These are phyloP conservation scores for Teratosphaeriaceae sp. DNA, from an alignment of 2,329 filamentous ascomycete genomes.

Conservation along the genomic window DNA sequence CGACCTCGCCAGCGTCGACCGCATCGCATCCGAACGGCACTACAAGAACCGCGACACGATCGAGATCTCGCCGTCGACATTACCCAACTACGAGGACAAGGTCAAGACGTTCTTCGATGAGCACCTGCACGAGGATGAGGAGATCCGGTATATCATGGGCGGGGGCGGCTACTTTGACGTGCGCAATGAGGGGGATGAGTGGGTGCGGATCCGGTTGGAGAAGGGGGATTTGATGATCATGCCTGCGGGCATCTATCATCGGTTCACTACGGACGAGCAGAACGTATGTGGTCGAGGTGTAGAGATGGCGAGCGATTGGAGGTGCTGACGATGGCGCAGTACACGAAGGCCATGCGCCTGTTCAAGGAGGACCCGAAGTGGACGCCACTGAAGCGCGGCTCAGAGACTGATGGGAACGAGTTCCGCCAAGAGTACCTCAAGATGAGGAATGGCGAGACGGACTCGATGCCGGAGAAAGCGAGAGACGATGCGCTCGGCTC, in stretches of 20 bases:
- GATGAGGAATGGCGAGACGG: constrained; percentile 11
- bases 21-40: constrained; percentile 63
- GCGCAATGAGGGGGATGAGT: constrained; percentile 70
- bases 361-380: constrained; percentile 99
- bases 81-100: constrained; percentile 87
- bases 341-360: constrained; percentile 88
- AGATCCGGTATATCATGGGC: constrained; percentile 89
- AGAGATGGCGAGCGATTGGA: not conserved
- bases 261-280: constrained; percentile 87
- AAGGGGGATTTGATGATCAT: constrained; percentile 90
- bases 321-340: constrained; percentile 48
- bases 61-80: constrained; percentile 74
- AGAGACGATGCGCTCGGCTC: constrained; percentile 8
- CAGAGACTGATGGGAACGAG: constrained; percentile 70
- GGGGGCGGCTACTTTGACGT: constrained; percentile 94
- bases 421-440: constrained; percentile 72
- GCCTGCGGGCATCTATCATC: constrained; percentile 92
- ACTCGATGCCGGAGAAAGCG: constrained; percentile 16
- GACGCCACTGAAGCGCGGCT: constrained; percentile 80
- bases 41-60: constrained; percentile 97
- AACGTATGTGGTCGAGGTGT: constrained; percentile 58
- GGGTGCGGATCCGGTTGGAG: constrained; percentile 79
- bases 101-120: constrained; percentile 91
- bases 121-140: constrained; percentile 96
- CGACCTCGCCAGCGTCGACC: constrained; percentile 60